Percentiles rank a stretch among this genome's conserved stretches.
Conservation (phyloP, 805 yeast species). For the Sugiyamaella mastotermitis region DNA sequence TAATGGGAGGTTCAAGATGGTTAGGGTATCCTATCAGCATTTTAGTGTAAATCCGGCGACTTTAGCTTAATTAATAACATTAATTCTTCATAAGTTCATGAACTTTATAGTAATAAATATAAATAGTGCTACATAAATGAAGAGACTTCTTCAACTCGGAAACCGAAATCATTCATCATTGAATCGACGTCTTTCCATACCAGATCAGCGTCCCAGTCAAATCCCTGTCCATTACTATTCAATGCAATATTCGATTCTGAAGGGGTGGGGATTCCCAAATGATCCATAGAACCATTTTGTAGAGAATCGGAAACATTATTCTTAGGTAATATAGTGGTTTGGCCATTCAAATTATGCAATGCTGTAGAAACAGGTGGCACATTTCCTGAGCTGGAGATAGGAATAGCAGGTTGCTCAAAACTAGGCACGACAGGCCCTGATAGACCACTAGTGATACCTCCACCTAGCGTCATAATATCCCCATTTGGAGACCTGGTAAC, state of each 20-base stretch:
- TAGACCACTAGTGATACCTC: too few relatives aligned
- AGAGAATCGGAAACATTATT: background rate
- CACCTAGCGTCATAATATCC: too few relatives aligned
- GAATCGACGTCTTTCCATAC: slow-evolving; percentile 80
- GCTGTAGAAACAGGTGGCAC: background rate
- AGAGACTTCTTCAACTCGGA: slow-evolving; percentile 47
- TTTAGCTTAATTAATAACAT: too few relatives aligned
- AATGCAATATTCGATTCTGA: background rate
- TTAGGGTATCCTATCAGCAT: too few relatives aligned
- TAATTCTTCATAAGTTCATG: background rate
- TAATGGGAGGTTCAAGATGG: too few relatives aligned
- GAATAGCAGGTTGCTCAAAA: background rate
- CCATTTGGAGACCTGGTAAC: too few relatives aligned
- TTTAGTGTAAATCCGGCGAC: too few relatives aligned
- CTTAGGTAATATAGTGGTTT: too few relatives aligned
- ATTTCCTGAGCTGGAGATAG: background rate
- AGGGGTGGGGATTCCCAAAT: background rate
- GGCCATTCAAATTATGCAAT: background rate
- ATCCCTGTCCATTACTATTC: slow-evolving; percentile 1
- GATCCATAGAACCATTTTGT: slow-evolving; percentile 1
- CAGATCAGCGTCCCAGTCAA: slow-evolving; percentile 43
- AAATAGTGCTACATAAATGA: slow-evolving; percentile 6
- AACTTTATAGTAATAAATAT: slow-evolving; percentile 3
- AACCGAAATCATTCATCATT: slow-evolving; percentile 89
- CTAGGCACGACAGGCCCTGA: too few relatives aligned